A percentile compares a stretch with the other conserved stretches of the same genome.
phyloP scores from a whole-genome alignment of 768 basidiomycete genomes.

The Mycena olivaceomarginata region DNA sequence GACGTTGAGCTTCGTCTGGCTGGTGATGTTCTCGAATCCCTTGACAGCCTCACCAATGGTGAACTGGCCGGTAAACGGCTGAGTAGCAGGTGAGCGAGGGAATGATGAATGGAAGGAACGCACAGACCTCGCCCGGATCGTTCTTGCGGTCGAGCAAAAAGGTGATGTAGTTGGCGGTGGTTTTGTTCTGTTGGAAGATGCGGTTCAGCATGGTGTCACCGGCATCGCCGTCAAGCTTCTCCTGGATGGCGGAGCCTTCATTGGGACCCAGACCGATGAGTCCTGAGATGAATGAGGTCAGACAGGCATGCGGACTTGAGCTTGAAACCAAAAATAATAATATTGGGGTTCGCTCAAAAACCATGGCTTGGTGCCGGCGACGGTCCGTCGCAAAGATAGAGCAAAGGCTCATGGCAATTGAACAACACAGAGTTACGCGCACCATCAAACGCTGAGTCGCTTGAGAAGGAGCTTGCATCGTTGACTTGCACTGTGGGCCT shows the following conservation, averaged over 20 bases:
- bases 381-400: not conserved
- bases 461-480: slow-evolving; percentile 45
- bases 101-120: not conserved
- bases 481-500: slow-evolving; percentile 61
- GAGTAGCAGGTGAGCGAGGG: not conserved
- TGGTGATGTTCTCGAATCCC: slow-evolving; percentile 68
- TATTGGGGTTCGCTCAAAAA: not conserved
- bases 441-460: slow-evolving; percentile 36
- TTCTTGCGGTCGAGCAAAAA: slow-evolving; percentile 78
- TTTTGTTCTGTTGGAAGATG: slow-evolving; percentile 76
- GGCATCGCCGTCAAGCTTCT: slow-evolving; percentile 53
- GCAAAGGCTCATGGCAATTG: not conserved
- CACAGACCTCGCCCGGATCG: slow-evolving; percentile 49
- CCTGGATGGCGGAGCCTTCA: slow-evolving; percentile 69
- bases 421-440: slow-evolving; percentile 41
- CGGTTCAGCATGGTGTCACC: slow-evolving; percentile 78
- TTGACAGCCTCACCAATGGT: slow-evolving; percentile 76
- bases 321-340: not conserved
- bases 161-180: slow-evolving; percentile 77
- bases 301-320: slow-evolving; percentile 40
- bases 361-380: not conserved
- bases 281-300: slow-evolving; percentile 47
- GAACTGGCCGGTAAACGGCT: slow-evolving; percentile 77
- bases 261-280: slow-evolving; percentile 79
- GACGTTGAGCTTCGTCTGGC: slow-evolving; percentile 72